Evolutionary conservation across 2,329 filamentous ascomycete genomes (phyloP), one percentile per base, ranked within the genome.

Genomic region (Pseudomassariella vexata): DNA sequence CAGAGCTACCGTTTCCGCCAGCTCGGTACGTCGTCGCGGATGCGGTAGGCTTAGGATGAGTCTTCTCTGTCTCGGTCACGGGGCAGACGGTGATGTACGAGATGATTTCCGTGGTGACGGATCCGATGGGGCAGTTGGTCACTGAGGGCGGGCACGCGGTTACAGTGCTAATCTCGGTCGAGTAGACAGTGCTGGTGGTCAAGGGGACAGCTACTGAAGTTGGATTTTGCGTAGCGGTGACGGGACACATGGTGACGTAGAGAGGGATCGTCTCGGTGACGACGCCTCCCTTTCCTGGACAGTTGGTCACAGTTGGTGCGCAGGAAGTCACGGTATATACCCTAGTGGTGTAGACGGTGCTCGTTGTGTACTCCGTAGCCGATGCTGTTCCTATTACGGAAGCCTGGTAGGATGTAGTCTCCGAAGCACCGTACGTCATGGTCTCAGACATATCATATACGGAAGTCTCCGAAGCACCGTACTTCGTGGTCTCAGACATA

Each of bases 191-290:
- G 24, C 45, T 50, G 12, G 41, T 38, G 16, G 38, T 37, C 33
- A 35, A 40, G 3, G 30, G 30, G 20, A 10, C n/a, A n/a, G n/a
- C 52, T 56, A 9, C 58, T 56, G 7, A 53, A 55, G 15, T 53
- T 36, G 15, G 53, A 38, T 33, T 61, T 49, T 15, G n/a, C 6
- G 27, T 21, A 30, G 55, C 56, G 47, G 53, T 63, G 32, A 66
- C 50, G n/a, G 58, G 61, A 48, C 61, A 68, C 34, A 68, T 53
- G 9, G 66, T 69, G 9, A 65, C 70, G 42, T 61, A 66, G 23
- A 65, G 26, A 18, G 60, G 43, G 19, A 69, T 54, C 5, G 61
- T 62, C 20, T 59, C 53, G 17, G 63, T 65, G n/a, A 57, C 12
- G 60, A 63, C 52, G 62, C 69, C 48, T 62, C 50, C 44, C 20